Base-by-base conservation (phyloP, 345 rosid species). In the Mercurialis annua region DNA sequence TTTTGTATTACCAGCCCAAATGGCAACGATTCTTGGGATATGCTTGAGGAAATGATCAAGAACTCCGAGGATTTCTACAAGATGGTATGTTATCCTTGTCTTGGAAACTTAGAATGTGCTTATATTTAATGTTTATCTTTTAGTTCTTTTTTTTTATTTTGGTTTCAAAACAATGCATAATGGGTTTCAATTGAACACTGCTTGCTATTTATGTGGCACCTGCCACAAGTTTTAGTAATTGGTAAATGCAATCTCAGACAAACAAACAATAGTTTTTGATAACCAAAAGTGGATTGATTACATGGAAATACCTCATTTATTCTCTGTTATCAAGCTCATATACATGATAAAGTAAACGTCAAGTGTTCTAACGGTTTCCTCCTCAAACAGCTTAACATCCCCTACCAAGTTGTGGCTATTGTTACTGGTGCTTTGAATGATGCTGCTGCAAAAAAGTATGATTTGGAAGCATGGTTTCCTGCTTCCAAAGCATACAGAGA, bases 381-480 rank as follows among this genome's bases (percentile, higher is more conserved):
- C 52, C 12, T 36, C 23, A 38, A 38, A 82, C 95, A 94, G 97
- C 92, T 94, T 16, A 78, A 80, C 24, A 64, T 94, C 38, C 97
- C 99, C 18, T 91, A 94, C 69, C 97, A 71, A 75, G 49, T 89
- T 1, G 96, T 94, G 63, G 66, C 94, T 9, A 94, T 94, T 2
- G 99, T 94, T 36, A 91, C 99, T 48, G 98, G 98, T 61, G 96
- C 95, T 30, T 59, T 92, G 74, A 92, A 92, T 71, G 95, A 87
- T 66, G 92, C 97, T 23, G 99, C 99, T 46, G 99, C 99, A 7
- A 91, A 94, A 77, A 94, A 94, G 80, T 91, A 86, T 48, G 99
- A 94, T 70, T 75, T 94, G 74, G 99, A 93, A 80, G 98, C 81
- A 24, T 90, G 98, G 98, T 93, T 89, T 76, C 98, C 98, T 11